phyloP scores from a whole-genome alignment of 2,329 filamentous ascomycete species.

The Geosmithia putterillii region DNA sequence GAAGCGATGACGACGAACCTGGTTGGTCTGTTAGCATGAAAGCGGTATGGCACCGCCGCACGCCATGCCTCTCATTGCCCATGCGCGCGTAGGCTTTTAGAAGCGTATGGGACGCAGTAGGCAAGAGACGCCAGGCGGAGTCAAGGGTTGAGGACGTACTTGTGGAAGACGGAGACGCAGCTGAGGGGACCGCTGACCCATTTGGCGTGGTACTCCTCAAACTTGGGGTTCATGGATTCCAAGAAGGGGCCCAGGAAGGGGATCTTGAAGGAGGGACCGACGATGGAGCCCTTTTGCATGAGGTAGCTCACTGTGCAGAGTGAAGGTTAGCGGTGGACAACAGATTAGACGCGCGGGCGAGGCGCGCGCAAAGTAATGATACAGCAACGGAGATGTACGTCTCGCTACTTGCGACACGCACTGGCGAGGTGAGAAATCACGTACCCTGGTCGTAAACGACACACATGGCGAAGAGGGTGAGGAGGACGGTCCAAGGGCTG shows the following conservation, averaged over 20 bases:
- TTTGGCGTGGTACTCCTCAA: conserved; percentile 81
- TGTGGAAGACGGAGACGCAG: conserved; percentile 98
- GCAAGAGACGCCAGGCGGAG: too few relatives aligned
- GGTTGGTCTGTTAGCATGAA: too few relatives aligned
- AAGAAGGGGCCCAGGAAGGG: conserved; percentile 95
- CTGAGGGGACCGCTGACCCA: conserved; percentile 86
- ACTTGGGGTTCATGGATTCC: conserved; percentile 82
- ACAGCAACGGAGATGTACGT: too few relatives aligned
- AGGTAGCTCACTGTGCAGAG: conserved; percentile 55
- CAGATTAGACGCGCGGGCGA: not conserved
- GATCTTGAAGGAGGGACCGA: conserved; percentile 62
- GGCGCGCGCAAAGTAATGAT: not conserved
- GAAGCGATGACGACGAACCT: conserved; percentile 97
- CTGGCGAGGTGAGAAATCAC: conserved; percentile 19
- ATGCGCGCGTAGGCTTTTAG: too few relatives aligned
- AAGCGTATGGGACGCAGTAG: too few relatives aligned
- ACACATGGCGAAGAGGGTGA: conserved; percentile 58
- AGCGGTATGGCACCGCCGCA: too few relatives aligned
- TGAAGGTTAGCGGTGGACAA: not conserved
- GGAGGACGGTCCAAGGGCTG: conserved; percentile 47
- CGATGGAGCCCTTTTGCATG: conserved; percentile 62
- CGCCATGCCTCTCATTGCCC: too few relatives aligned
- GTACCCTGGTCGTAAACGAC: conserved; percentile 85
- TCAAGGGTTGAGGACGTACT: too few relatives aligned
- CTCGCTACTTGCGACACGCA: not conserved